Evolutionary conservation across 352 stramenopile species (phyloP).

Genomic region (Phytophthora sojae): DNA sequence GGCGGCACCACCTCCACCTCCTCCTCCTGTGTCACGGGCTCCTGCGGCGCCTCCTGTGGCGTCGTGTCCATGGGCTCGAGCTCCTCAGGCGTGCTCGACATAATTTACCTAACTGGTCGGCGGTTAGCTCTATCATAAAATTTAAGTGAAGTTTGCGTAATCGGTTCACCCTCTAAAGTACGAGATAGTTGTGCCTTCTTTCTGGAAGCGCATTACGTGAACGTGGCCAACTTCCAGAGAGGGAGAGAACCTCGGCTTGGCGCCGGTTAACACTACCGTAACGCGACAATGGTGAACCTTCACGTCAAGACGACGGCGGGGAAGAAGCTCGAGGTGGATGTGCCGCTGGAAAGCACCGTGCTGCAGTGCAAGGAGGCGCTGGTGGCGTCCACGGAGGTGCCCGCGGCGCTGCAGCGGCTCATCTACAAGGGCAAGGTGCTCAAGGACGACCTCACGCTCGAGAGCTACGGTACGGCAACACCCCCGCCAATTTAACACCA

Average conservation of each 20-base stretch:
- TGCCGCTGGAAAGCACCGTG: slow-evolving; percentile 76
- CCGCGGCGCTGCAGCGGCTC: slow-evolving; percentile 81
- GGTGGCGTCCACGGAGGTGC: slow-evolving; percentile 69
- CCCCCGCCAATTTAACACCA: neutral
- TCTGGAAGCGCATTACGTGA: neutral
- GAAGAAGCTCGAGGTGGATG: slow-evolving; percentile 82
- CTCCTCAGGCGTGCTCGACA: slow-evolving; percentile 1
- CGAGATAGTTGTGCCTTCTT: neutral
- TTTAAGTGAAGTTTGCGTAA: slow-evolving; percentile 3
- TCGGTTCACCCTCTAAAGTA: neutral
- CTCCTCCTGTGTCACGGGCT: neutral
- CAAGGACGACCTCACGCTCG: slow-evolving; percentile 88
- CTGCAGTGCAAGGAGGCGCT: slow-evolving; percentile 83
- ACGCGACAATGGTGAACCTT: slow-evolving; percentile 66
- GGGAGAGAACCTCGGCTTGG: slow-evolving; percentile 5
- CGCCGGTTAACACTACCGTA: neutral
- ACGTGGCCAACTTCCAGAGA: slow-evolving; percentile 9
- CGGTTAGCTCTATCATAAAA: neutral
- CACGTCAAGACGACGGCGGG: slow-evolving; percentile 86
- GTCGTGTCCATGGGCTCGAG: neutral
- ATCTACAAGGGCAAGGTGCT: slow-evolving; percentile 93
- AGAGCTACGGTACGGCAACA: slow-evolving; percentile 73
- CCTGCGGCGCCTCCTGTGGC: neutral
- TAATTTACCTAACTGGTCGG: slow-evolving; percentile 1
- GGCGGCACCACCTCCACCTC: slow-evolving; percentile 6